phyloP scores from a whole-genome alignment of 768 basidiomycete genomes.

The Pulveroboletus ravenelii region DNA sequence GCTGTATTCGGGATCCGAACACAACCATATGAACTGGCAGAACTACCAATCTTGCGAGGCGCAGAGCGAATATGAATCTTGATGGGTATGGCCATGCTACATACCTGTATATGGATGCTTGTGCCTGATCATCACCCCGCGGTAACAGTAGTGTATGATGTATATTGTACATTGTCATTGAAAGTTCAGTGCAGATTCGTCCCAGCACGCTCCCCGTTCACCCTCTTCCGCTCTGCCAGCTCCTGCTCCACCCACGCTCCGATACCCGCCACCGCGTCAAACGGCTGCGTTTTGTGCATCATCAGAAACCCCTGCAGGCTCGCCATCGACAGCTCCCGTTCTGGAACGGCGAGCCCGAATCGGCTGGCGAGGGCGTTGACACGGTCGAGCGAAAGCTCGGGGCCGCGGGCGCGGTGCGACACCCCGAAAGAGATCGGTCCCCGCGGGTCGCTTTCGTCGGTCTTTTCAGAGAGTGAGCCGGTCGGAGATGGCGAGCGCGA shows the following conservation, averaged over 20 bases:
- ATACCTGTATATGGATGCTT: no score
- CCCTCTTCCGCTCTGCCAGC: constrained; percentile 3
- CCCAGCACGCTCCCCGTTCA: background rate
- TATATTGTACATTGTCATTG: constrained; percentile 1
- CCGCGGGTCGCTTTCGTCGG: background rate
- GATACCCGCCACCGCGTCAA: constrained; percentile 46
- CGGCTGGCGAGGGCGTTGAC: constrained; percentile 45
- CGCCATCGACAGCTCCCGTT: constrained; percentile 40
- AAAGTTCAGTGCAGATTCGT: no score
- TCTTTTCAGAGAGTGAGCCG: constrained; percentile 15
- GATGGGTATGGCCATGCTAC: no score
- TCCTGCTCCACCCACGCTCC: constrained; percentile 50
- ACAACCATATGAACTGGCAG: background rate
- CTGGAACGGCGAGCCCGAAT: constrained; percentile 54
- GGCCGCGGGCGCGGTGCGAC: constrained; percentile 34
- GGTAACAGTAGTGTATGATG: background rate
- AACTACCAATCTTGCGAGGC: no score
- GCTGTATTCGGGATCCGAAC: background rate
- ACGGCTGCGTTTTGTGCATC: constrained; percentile 58
- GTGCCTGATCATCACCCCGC: background rate
- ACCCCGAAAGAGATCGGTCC: constrained; percentile 9
- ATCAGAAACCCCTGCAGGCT: constrained; percentile 59
- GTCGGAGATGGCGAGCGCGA: background rate
- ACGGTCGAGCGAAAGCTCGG: constrained; percentile 37
- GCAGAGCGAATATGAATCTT: no score